Base-by-base conservation (phyloP, 2,329 filamentous ascomycete genomes). In the Ascochyta rabiei region DNA sequence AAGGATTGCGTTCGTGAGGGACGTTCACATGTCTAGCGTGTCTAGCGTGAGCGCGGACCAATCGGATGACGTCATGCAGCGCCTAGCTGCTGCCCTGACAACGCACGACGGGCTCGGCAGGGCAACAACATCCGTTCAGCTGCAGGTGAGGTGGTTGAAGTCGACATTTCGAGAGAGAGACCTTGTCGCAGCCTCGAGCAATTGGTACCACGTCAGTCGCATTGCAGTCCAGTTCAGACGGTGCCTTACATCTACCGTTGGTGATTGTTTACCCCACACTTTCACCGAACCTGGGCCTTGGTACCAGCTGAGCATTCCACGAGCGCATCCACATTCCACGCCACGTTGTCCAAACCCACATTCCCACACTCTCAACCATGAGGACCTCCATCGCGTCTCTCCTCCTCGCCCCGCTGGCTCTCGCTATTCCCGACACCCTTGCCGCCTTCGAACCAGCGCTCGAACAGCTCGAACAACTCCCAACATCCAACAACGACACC, bases 361-460 rank as follows among this genome's bases (percentile, higher is more conserved):
- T 31, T 28, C 23, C 6, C 39, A 45, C 38, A 49, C 23, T 42
- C 47, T 49, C 53, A 24, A 72, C 33, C 56, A 75, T 75, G 72
- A 69, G 68, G 43, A 55, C 60, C 50, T 46, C 55, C 19, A 40
- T 73, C 34, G 57, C 60, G 9, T 49, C 68, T 21, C 56, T 73
- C 38, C 53, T 73, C 59, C 56, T 66, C 39, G 62, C 68, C 55
- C 63, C 70, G 26, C 46, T 72, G 40, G 67, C 64, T 21, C 53
- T 68, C 40, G 71, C 71, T 7, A 61, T 63, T 30, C 64, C 70
- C 33, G 62, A 70, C 50, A 43, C 64, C 48, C 37, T 70, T 24
- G 66, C 68, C 51, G 63, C 64, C 53, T 75, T 75, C 64, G 58
- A 70, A 49, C 63, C 67, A 10, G 69, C 70, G 33, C 57, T 71